phyloP scores from a whole-genome alignment of 129 eudicot genomes.

The Sambucus nigra region DNA sequence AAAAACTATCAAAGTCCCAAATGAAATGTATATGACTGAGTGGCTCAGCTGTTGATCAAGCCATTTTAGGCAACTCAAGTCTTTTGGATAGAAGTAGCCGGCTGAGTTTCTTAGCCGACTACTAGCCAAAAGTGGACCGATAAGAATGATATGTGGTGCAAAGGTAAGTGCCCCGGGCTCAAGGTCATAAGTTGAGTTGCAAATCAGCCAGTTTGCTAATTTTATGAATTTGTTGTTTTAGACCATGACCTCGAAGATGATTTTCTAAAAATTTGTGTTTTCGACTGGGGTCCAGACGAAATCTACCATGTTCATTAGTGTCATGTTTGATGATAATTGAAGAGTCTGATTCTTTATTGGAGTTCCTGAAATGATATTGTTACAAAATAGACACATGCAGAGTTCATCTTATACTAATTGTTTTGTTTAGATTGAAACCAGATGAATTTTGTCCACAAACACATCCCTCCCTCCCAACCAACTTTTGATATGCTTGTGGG shows the following conservation, averaged over 20 bases:
- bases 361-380: slow-evolving; percentile 27
- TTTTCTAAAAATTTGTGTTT: slow-evolving; percentile 12
- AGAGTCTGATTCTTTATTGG: slow-evolving; percentile 19
- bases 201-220: slow-evolving; percentile 22
- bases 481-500: too few species aligned
- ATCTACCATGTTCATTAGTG: slow-evolving; percentile 25
- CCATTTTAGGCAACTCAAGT: slow-evolving; percentile 25
- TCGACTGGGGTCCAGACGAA: slow-evolving; percentile 26
- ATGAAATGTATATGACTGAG: slow-evolving; percentile 33
- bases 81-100: slow-evolving; percentile 18
- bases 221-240: slow-evolving; percentile 4
- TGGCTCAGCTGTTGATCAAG: slow-evolving; percentile 7
- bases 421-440: too few species aligned
- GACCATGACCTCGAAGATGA: slow-evolving; percentile 1
- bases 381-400: too few species aligned
- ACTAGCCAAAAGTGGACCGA: slow-evolving; percentile 23
- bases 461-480: too few species aligned
- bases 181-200: slow-evolving; percentile 34
- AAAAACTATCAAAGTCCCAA: slow-evolving; percentile 25
- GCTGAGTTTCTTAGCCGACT: not conserved
- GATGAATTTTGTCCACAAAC: too few species aligned
- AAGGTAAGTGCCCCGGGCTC: slow-evolving; percentile 28
- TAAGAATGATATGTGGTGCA: slow-evolving; percentile 6
- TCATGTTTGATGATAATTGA: slow-evolving; percentile 37
- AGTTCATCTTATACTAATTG: too few species aligned